Base-by-base conservation (phyloP, 768 basidiomycete species). In the Termitomyces sp. region DNA sequence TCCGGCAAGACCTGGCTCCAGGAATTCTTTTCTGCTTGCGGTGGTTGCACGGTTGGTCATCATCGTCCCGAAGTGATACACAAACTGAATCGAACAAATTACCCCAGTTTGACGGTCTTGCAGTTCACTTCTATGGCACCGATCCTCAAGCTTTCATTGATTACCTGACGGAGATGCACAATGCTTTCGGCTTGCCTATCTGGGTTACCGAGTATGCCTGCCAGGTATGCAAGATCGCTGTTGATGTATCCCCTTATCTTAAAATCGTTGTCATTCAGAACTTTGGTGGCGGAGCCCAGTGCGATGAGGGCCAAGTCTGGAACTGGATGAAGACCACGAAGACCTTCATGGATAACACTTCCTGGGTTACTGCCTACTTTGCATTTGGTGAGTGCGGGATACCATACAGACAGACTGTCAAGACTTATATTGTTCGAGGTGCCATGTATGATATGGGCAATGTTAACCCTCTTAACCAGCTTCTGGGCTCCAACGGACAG, bases 171-270 rank as follows among this genome's bases (percentile, higher is more conserved):
- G 65, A 73, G 1, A 81, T 82, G 67, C 74, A 90, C 68, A 62
- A 63, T 45, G 73, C 73, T 2, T 86, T 83, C 67, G 38, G 60
- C 15, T 66, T 68, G 59, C 71, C 73, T 34, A 74, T 92, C 67
- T 84, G 81, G 80, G 70, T 88, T 60, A 89, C 89, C 4, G 92
- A 94, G 68, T 86, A 83, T 66, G 91, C 89, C 62, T 86, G 84
- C 75, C 77, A 85, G 76, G 89, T 84, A 61, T 17, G 61, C 61
- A 20, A 6, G 10, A 29, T 54, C 37, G 20, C 25, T 42, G 49
- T 4, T 3, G 2, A 17, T 25, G 42, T 37, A 57, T 15, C 15
- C 14, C 3, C 37, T 10, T 5, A 12, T 37, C 60, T 31, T 55
- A 29, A 60, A 52, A 15, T 66, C 43, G 20, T 34, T 49, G 43